Evolutionary conservation across 2,329 filamentous ascomycete genomes (phyloP), one percentile per base, ranked within the genome.

Genomic region (Blastomyces parvus): DNA sequence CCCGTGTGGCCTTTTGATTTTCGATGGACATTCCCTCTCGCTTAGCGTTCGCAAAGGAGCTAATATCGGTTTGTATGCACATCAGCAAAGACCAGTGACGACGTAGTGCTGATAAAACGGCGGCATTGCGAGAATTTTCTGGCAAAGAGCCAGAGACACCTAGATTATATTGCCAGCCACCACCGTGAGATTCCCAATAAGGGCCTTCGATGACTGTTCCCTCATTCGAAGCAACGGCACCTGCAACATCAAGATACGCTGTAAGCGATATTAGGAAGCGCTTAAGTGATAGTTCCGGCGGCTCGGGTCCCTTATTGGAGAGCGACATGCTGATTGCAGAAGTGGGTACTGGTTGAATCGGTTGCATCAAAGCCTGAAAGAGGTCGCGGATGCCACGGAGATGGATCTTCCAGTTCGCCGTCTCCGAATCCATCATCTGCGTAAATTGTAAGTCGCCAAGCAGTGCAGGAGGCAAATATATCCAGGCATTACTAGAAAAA

Each of bases 161-260:
- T 52, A 52, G 14, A 52, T 52, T 52, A 52, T 52, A 52, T 30
- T 52, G 48, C 48, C 48, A 52, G 11, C 48, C 48, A 13, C 48
- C 48, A 30, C 48, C 48, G 13, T 74, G 68, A 1, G 72, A 74
- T 63, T 72, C 70, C 74, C 75, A 76, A 60, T 77, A 77, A 63
- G 71, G 73, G 2, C 74, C 74, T 59, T 74, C 68, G 13, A 76
- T 72, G 8, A 76, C 68, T 3, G 74, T 75, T 2, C 72, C 74
- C 36, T 75, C 73, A 25, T 72, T 72, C 6, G 73, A 74, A 4
- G 74, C 73, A 62, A 74, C 76, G 13, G 75, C 72, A 36, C 75
- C 75, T 0, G 75, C 75, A 25, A 76, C 74, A 58, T 77, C 74
- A 22, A 77, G 73, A 62, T 76, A 76, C 1, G 73, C 75, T 42